Base-by-base conservation (phyloP, 257 asterid genomes). In the Rubia yunnanensis region DNA sequence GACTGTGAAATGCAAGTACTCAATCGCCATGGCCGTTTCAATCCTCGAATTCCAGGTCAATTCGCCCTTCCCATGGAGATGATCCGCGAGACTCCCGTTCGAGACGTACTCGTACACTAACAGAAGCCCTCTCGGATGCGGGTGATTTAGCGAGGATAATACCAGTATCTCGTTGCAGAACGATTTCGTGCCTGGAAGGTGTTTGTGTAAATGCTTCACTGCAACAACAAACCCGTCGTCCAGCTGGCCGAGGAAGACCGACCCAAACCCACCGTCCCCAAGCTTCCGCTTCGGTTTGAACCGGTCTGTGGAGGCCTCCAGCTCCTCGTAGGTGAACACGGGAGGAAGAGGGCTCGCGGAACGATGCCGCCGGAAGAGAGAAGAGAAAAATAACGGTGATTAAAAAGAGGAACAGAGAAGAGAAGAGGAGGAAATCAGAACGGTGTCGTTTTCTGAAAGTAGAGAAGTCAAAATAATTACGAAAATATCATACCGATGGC, bases 221-320 rank as follows among this genome's bases (percentile, higher is more conserved):
- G 99, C 99, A 3, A 87, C 97, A 3, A 82, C 68, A 22, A 86
- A 60, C 31, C 88, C 83, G 54, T 89, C 96, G 46, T 24, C 64
- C 56, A 92, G 95, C 58, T 89, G 92, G 24, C 94, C 96, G 48
- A 92, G 71, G n/a, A 73, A 92, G 30, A 92, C 99, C 0, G 97
- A 85, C 2, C 99, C 99, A 56, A 92, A 92, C 13, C 99, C 99
- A 0, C 99, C 99, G 23, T 89, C 95, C 0, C 99, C 99, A 49
- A 92, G 82, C 64, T 89, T 92, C n/a, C 96, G 85, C 60, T 84
- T 87, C 3, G 69, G 74, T 58, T 89, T 97, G 77, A 92, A 92
- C 20, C 74, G 81, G 48, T 84, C 83, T 9, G 99, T 89, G 28
- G 99, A 84, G 22, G 74, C n/a, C 5, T 77, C 86, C 38, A 92